Conservation (phyloP, 2,329 filamentous ascomycete genomes). For the Verticillium longisporum region DNA sequence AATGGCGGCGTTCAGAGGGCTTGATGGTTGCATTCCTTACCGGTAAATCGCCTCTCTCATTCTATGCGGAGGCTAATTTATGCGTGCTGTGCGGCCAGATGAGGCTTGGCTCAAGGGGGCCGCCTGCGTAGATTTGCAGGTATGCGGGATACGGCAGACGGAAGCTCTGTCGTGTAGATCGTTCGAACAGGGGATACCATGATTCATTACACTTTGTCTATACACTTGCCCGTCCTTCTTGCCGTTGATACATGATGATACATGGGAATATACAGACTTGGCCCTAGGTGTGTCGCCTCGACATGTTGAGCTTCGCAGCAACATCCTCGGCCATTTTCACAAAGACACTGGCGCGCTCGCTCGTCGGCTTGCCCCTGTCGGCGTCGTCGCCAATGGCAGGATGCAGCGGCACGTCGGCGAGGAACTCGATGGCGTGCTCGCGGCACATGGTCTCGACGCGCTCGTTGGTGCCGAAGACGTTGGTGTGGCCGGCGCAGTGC, state of each 20-base stretch:
- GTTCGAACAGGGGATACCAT: background rate
- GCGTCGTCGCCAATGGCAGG: slow-evolving; percentile 81
- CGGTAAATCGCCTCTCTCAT: slow-evolving; percentile 26
- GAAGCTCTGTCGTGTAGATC: background rate
- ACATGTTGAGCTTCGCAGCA: slow-evolving; percentile 30
- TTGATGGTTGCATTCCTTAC: slow-evolving; percentile 17
- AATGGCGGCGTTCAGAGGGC: background rate
- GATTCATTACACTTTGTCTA: background rate
- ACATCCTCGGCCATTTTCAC: slow-evolving; percentile 58
- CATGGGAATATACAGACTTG: background rate
- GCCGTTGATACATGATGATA: background rate
- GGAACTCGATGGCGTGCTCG: slow-evolving; percentile 67
- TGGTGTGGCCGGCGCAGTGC: slow-evolving; percentile 65
- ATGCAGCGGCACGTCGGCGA: slow-evolving; percentile 87
- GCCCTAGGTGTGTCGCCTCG: background rate
- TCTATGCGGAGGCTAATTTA: slow-evolving; percentile 36
- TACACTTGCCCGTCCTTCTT: background rate
- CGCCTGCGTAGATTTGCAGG: background rate
- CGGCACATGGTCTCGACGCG: slow-evolving; percentile 63
- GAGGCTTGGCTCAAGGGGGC: background rate
- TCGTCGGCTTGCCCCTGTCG: slow-evolving; percentile 80
- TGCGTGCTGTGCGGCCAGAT: slow-evolving; percentile 4
- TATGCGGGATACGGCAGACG: background rate
- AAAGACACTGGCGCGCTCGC: slow-evolving; percentile 66
- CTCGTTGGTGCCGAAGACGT: slow-evolving; percentile 64